These are phyloP conservation scores for Eimeria brunetti DNA, from an alignment of 169 alveolate species.

Conservation along the genomic window DNA sequence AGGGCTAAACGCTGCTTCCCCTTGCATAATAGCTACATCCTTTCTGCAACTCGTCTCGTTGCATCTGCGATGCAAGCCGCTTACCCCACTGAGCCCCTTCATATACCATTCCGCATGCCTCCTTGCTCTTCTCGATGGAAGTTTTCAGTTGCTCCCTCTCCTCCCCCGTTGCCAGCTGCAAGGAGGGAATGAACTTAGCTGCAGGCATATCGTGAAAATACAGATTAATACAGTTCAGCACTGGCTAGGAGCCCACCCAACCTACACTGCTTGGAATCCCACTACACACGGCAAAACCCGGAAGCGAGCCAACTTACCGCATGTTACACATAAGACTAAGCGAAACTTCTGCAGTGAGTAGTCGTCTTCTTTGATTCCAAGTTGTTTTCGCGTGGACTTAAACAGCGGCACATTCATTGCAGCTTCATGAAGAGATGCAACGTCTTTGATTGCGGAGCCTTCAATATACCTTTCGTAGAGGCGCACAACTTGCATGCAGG, in stretches of 20 bases:
- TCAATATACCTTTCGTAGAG: conserved; percentile 38
- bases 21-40: too few relatives aligned
- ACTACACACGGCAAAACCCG: neutral
- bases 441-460: conserved; percentile 57
- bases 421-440: conserved; percentile 5
- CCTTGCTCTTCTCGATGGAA: conserved; percentile 54
- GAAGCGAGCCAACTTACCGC: conserved; percentile 37
- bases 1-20: neutral
- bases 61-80: neutral
- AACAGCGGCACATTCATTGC: conserved; percentile 43
- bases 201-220: neutral
- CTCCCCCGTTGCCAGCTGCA: conserved; percentile 61
- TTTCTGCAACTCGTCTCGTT: neutral
- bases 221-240: neutral
- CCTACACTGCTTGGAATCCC: neutral
- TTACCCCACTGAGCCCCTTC: conserved; percentile 10
- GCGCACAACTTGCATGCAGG: conserved; percentile 26
- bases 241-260: neutral
- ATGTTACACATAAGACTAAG: conserved; percentile 25
- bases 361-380: neutral
- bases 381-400: neutral
- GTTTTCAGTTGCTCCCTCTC: neutral
- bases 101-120: conserved; percentile 29
- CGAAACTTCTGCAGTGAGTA: conserved; percentile 33
- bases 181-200: conserved; percentile 55